These are phyloP conservation scores for Clonostachys byssicola DNA, from an alignment of 2,329 filamentous ascomycete genomes.

Conservation along the genomic window DNA sequence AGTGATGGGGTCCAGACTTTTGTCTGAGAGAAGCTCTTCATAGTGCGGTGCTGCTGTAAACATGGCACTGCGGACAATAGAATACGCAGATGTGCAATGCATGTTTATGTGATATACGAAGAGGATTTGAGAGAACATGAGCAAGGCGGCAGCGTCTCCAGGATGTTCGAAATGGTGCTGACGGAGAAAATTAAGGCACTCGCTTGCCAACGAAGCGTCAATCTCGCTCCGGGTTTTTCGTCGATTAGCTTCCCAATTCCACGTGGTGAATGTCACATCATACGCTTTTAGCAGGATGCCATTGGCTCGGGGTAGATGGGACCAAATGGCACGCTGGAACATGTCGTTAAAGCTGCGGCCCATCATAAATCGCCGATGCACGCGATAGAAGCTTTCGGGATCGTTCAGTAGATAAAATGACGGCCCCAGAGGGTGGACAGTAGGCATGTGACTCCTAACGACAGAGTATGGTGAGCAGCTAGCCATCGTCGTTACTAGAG, in stretches of 20 bases:
- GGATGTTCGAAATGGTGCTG: background rate
- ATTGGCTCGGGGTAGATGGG: background rate
- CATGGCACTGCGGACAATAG: constrained; percentile 1
- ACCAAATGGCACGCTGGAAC: background rate
- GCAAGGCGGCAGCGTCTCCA: background rate
- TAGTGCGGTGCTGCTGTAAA: constrained; percentile 1
- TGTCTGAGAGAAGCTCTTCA: background rate
- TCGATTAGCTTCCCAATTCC: background rate
- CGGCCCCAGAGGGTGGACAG: background rate
- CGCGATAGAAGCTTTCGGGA: background rate
- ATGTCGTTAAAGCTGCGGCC: background rate
- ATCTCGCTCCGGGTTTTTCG: background rate
- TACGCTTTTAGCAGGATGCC: constrained; percentile 1
- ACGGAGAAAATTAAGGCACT: background rate
- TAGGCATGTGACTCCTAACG: background rate
- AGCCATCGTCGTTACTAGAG: too few species aligned
- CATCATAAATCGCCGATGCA: constrained; percentile 1
- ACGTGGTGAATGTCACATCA: background rate
- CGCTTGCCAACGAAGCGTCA: background rate
- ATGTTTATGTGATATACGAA: constrained; percentile 1
- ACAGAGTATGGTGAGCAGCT: background rate
- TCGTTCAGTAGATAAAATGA: background rate
- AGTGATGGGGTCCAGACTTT: constrained; percentile 5
- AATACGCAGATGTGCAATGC: constrained; percentile 1
- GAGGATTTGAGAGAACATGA: constrained; percentile 1